phyloP scores from a whole-genome alignment of 2,329 filamentous ascomycete species.

The Curvularia spicifera region DNA sequence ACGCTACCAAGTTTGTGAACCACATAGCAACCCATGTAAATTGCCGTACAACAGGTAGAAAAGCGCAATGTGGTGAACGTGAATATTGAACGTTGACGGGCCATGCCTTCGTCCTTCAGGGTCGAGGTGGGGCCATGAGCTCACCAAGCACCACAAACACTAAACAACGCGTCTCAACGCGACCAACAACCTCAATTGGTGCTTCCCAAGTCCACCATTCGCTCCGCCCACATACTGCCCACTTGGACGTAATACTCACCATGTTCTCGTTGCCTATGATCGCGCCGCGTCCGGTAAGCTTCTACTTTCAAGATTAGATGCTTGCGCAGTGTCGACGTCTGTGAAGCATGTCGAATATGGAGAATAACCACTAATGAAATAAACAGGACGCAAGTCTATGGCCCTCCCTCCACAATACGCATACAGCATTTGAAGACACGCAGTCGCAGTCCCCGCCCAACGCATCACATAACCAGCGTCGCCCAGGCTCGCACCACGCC shows the following conservation, averaged over 20 bases:
- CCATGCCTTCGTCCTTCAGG: background rate
- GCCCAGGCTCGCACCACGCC: constrained; percentile 27
- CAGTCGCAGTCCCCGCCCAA: constrained; percentile 30
- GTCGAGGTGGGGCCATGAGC: constrained; percentile 18
- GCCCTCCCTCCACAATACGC: constrained; percentile 35
- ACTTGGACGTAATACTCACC: background rate
- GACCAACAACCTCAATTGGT: background rate
- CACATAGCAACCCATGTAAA: no score
- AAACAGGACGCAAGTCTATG: constrained; percentile 42
- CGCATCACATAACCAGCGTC: constrained; percentile 24
- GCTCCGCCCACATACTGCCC: background rate
- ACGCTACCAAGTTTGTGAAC: no score
- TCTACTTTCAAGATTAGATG: background rate
- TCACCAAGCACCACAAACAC: constrained; percentile 15
- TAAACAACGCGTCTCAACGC: constrained; percentile 19
- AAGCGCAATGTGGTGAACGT: background rate
- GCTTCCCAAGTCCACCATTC: background rate
- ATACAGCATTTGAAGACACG: constrained; percentile 28
- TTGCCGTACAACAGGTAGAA: no score
- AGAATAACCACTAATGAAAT: constrained; percentile 8
- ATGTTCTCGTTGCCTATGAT: constrained; percentile 31
- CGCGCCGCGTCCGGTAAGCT: constrained; percentile 24
- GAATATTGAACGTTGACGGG: background rate
- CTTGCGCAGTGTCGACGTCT: background rate
- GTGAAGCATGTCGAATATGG: background rate